Base-by-base conservation (phyloP, 139 green algal genomes). In the Chlamydomonas asymmetrica region DNA sequence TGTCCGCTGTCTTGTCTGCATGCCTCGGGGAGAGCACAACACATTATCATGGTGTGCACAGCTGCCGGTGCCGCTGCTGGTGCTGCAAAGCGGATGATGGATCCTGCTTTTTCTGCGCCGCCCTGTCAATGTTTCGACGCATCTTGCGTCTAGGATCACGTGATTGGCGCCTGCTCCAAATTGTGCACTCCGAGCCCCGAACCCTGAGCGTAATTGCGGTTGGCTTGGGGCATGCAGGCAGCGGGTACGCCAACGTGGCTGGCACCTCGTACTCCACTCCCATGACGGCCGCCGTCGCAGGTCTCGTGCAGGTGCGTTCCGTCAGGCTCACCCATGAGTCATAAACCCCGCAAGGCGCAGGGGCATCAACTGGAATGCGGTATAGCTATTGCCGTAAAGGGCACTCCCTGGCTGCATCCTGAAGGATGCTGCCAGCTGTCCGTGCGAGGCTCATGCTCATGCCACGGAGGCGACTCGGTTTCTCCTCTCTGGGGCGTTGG, bases 261-360 rank as follows among this genome's bases (percentile, higher is more conserved):
- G 70, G 70, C 38, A 76, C 70, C 29, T 76, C 70, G 22, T 76
- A 61, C 57, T 32, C 70, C 0, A 60, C 70, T 5, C 70, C 70
- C 39, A 76, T 76, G 27, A 35, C 23, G 20, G 70, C 70, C 0
- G 70, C 70, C 10, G 70, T 64, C 56, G 70, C 70, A 23, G 70
- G 70, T 4, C 59, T 68, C 56, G 70, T 76, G 70, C 70, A 68
- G 9, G 29, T 57, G 59, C n/a, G 70, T 57, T 4, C 56, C 67
- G 40, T 56, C 56, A 0, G 70, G 70, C 4, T n/a, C 41, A 67
- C 7, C 39, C 9, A 57, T 76, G 70, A 60, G 70, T n/a, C 22
- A 8, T 32, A 3, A 10, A 27, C 59, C 32, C 45, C 45, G 13
- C 13, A 16, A 16, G 45, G 45, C 45, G 32, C 9, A 34, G 32